Percentiles rank a stretch among this genome's conserved stretches.
phyloP scores from a whole-genome alignment of 2,329 filamentous ascomycete species.

The Lecanicillium sp. region DNA sequence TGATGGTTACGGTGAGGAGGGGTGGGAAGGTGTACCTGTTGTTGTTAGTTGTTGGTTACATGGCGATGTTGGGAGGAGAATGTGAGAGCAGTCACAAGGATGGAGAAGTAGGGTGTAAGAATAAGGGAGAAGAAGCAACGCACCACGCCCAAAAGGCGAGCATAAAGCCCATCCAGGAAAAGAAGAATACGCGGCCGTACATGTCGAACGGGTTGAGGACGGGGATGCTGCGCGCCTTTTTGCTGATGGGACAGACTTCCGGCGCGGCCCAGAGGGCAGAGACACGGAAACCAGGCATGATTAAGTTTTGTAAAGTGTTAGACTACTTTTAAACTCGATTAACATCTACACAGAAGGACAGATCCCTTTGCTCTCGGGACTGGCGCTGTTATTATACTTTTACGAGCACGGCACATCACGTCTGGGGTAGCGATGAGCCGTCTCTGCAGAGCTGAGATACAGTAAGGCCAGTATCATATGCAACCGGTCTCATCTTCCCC shows the following conservation, averaged over 20 bases:
- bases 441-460: too few relatives aligned
- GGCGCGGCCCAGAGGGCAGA: constrained; percentile 40
- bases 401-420: too few relatives aligned
- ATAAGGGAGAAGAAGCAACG: constrained; percentile 14
- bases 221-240: constrained; percentile 75
- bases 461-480: too few relatives aligned
- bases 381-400: too few relatives aligned
- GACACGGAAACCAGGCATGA: constrained; percentile 25
- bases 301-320: constrained; percentile 7
- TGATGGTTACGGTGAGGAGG: constrained; percentile 70
- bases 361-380: too few relatives aligned
- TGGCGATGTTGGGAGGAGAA: too few relatives aligned
- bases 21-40: constrained; percentile 77
- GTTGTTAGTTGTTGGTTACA: neutral
- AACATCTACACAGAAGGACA: too few relatives aligned
- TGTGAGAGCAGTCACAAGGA: too few relatives aligned
- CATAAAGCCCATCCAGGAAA: constrained; percentile 82
- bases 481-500: too few relatives aligned
- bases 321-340: too few relatives aligned
- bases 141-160: constrained; percentile 81
- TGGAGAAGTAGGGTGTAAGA: neutral
- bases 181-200: constrained; percentile 86
- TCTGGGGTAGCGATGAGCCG: too few relatives aligned
- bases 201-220: constrained; percentile 69
- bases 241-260: constrained; percentile 75